Conservation (phyloP, 1,284 basidiomycete species). For the Violaceomyces palustris region DNA sequence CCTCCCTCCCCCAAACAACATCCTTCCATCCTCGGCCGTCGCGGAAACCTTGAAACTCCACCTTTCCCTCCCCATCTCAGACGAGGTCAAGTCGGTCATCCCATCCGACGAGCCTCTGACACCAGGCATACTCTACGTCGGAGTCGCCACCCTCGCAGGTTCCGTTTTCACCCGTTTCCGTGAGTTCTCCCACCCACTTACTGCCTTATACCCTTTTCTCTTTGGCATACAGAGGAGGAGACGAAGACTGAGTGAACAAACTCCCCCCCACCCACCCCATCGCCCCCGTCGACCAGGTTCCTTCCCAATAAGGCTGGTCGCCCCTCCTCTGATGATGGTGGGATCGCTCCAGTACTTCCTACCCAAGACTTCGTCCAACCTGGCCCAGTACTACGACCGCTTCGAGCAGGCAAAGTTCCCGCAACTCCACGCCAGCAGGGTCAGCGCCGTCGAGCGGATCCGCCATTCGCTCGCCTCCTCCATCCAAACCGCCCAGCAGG, state of each 20-base stretch:
- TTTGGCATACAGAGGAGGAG: no score
- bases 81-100: conserved; percentile 72
- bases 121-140: conserved; percentile 66
- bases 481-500: conserved; percentile 17
- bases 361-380: conserved; percentile 43
- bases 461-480: conserved; percentile 8
- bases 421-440: conserved; percentile 25
- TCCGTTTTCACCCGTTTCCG: conserved; percentile 79
- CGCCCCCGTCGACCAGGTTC: conserved; percentile 7
- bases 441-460: background rate
- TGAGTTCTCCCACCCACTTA: conserved; percentile 20
- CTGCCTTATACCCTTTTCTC: background rate
- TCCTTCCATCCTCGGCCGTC: background rate
- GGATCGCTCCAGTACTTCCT: conserved; percentile 49
- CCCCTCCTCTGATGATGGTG: conserved; percentile 39
- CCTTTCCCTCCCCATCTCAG: conserved; percentile 54
- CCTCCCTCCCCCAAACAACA: background rate
- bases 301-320: conserved; percentile 47
- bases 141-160: conserved; percentile 77
- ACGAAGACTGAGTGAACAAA: background rate
- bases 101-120: conserved; percentile 74
- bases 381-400: conserved; percentile 35
- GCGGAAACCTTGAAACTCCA: background rate
- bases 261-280: background rate
- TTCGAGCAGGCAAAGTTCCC: conserved; percentile 31